phyloP scores from a whole-genome alignment of 2,329 filamentous ascomycete genomes.

The Dothideomycetidae sp. region DNA sequence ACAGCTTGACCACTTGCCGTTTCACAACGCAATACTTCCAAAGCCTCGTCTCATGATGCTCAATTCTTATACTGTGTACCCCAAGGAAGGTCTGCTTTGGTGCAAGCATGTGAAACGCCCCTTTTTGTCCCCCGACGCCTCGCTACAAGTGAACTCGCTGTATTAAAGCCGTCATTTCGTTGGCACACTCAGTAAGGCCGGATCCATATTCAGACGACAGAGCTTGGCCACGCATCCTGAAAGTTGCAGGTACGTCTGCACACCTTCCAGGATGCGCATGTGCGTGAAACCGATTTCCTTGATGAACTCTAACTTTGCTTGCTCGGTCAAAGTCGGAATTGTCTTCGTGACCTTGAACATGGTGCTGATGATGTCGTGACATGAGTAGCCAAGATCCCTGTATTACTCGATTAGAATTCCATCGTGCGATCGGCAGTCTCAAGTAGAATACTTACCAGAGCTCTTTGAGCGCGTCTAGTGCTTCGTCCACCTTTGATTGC shows the following conservation, averaged over 20 bases:
- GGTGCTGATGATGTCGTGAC: conserved; percentile 95
- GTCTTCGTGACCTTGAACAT: conserved; percentile 99
- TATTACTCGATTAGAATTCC: no score
- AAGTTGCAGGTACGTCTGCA: conserved; percentile 86
- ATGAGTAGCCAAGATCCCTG: conserved; percentile 81
- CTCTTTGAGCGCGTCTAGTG: conserved; percentile 73
- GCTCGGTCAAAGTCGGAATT: conserved; percentile 79
- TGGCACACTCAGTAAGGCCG: conserved; percentile 53
- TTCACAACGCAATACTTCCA: no score
- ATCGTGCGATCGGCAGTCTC: no score
- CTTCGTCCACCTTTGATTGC: conserved; percentile 78
- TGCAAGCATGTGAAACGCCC: no score
- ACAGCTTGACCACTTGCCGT: no score
- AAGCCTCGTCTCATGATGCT: no score
- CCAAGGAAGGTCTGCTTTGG: no score
- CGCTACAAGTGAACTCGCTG: conserved; percentile 14
- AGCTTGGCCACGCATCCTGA: conserved; percentile 84
- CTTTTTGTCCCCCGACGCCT: conserved; percentile 15
- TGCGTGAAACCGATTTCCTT: conserved; percentile 93
- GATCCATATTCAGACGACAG: conserved; percentile 94
- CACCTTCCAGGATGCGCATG: conserved; percentile 97
- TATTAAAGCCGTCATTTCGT: conserved; percentile 12
- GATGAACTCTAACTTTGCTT: conserved; percentile 92
- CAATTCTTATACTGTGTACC: no score
- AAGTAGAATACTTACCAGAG: conserved; percentile 65